Base-by-base conservation (phyloP, 2,329 filamentous ascomycete species). In the Fusarium sp. region DNA sequence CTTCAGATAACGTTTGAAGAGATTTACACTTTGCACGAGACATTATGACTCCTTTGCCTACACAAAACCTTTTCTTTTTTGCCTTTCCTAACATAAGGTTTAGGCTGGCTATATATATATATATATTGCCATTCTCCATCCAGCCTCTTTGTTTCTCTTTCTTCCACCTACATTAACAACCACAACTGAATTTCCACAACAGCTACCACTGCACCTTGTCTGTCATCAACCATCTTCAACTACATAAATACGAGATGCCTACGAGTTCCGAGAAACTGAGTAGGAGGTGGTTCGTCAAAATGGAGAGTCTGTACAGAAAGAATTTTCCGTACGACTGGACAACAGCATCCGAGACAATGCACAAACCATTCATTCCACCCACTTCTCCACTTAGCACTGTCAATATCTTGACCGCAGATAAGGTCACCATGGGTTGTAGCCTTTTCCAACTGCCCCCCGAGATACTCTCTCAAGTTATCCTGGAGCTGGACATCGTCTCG, bases 401-500 rank as follows among this genome's bases (percentile, higher is more conserved):
- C 34, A 11, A 37, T n/a, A 5, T 37, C 34, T 10, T 16, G 3
- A 6, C 34, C 1, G 34, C 0, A 31, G 30, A 31, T 31, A 31
- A 7, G 13, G 30, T 7, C 13, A 31, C 30, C 7, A 4, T 13
- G 13, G 30, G 30, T 2, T 31, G 7, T 7, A 16, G 2, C 7
- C 16, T 49, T 7, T 49, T 16, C 50, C 23, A 28, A 3, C 12
- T 69, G 1, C 54, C 65, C 0, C 4, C 7, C 2, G 67, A 69
- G 23, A 18, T 68, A 1, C 0, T 61, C 3, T 28, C 21, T 37
- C 1, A 1, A 0, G 25, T 39, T 1, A 21, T 68, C 5, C 13
- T 58, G 2, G n/a, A 41, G 21, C 42, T 70, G 2, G 61, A 70
- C 12, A 12, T 65, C 4, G 3, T 28, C 4, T 65, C 65, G 2